Percentiles rank a stretch among this genome's conserved stretches.
These are phyloP conservation scores for Hansenula sp. DNA, from an alignment of 1,139 yeast species.

Conservation along the genomic window DNA sequence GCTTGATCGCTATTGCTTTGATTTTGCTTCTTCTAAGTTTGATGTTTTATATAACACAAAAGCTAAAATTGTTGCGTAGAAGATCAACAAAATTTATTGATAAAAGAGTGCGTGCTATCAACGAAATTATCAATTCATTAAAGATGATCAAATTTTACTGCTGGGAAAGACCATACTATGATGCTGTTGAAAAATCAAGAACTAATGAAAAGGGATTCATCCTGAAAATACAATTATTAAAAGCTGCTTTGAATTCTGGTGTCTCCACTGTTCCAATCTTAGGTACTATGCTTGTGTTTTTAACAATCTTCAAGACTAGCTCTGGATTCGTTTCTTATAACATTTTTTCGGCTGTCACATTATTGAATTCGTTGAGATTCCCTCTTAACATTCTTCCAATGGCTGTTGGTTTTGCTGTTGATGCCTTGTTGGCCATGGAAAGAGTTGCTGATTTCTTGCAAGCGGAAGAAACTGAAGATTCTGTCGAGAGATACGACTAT, in stretches of 20 bases:
- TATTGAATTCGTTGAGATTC: slow-evolving; percentile 61
- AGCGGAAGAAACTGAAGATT: slow-evolving; percentile 29
- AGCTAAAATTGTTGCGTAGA: slow-evolving; percentile 39
- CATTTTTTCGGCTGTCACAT: slow-evolving; percentile 66
- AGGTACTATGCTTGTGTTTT: slow-evolving; percentile 63
- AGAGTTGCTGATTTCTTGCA: slow-evolving; percentile 48
- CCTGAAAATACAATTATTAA: slow-evolving; percentile 38
- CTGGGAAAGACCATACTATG: slow-evolving; percentile 63
- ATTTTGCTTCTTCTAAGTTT: slow-evolving; percentile 28
- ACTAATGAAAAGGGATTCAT: slow-evolving; percentile 45
- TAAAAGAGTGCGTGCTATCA: slow-evolving; percentile 52
- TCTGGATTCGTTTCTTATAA: slow-evolving; percentile 48
- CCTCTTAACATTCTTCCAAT: slow-evolving; percentile 60
- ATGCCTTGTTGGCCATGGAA: slow-evolving; percentile 52
- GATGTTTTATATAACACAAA: slow-evolving; percentile 31
- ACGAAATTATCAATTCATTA: slow-evolving; percentile 62
- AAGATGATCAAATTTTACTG: slow-evolving; percentile 69
- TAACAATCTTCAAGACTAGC: slow-evolving; percentile 47
- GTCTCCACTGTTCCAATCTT: slow-evolving; percentile 54
- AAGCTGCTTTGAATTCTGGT: slow-evolving; percentile 37
- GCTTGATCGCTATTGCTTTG: slow-evolving; percentile 58
- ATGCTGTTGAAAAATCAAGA: slow-evolving; percentile 44
- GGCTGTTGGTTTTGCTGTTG: slow-evolving; percentile 44
- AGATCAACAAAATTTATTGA: slow-evolving; percentile 51
- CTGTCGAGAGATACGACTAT: slow-evolving; percentile 13